phyloP scores from a whole-genome alignment of 1,284 basidiomycete species.

The Ustilago tritici region DNA sequence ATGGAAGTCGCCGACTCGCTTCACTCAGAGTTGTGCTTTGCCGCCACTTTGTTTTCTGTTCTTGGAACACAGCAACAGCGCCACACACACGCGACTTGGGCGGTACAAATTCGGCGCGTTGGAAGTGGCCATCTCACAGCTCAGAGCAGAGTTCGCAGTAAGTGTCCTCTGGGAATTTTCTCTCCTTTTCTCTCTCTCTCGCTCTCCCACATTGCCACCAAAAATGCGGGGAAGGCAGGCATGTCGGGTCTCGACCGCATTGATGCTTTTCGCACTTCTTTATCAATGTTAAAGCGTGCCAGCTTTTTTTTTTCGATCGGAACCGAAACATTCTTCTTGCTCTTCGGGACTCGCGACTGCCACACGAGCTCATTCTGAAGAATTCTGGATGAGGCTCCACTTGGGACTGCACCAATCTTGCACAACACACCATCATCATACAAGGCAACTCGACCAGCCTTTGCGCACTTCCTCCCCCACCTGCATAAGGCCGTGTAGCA shows the following conservation, averaged over 20 bases:
- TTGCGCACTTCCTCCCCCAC: not conserved
- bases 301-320: not conserved
- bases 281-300: not conserved
- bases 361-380: conserved; percentile 3
- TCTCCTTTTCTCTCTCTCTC: not conserved
- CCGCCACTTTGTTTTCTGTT: not conserved
- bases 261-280: not conserved
- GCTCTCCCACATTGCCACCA: conserved; percentile 8
- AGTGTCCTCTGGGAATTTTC: conserved; percentile 7
- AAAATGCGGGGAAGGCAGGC: conserved; percentile 35
- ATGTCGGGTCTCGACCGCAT: conserved; percentile 5
- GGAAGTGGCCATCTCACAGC: not conserved
- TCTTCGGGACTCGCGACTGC: conserved; percentile 12
- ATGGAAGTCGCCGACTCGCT: conserved; percentile 17
- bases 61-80: conserved; percentile 3
- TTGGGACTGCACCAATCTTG: not conserved
- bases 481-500: not conserved
- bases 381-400: not conserved
- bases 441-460: conserved; percentile 6
- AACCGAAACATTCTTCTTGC: not conserved
- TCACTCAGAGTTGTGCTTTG: not conserved
- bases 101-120: not conserved
- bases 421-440: conserved; percentile 7
- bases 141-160: not conserved
- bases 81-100: conserved; percentile 28